A percentile compares a stretch with the other conserved stretches of the same genome.
Conservation (phyloP, 768 basidiomycete genomes). For the Trametes meyenii region DNA sequence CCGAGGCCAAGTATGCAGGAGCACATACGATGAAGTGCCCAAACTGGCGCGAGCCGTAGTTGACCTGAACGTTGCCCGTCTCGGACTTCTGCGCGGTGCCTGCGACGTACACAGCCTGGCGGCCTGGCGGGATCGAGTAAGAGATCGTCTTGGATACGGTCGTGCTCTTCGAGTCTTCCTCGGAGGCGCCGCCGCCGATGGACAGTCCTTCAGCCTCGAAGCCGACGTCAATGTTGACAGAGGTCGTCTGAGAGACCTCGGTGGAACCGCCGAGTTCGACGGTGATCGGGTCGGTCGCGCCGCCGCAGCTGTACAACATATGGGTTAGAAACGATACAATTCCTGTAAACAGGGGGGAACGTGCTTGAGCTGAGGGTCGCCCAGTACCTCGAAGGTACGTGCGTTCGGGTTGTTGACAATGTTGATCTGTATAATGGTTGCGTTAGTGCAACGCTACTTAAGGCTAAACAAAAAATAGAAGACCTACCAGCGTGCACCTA, state of each 20-base stretch:
- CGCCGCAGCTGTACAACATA: neutral
- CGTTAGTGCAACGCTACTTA: neutral
- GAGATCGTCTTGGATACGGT: neutral
- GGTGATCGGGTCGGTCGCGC: neutral
- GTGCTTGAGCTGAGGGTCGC: conserved; percentile 22
- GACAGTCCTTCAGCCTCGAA: conserved; percentile 1
- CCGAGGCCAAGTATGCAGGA: neutral
- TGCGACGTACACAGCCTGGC: conserved; percentile 9
- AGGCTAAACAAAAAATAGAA: too few relatives aligned
- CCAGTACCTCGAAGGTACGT: conserved; percentile 13
- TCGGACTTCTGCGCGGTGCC: conserved; percentile 1
- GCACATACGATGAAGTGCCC: conserved; percentile 2
- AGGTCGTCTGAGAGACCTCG: neutral
- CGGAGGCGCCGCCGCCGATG: conserved; percentile 3
- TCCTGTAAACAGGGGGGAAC: neutral
- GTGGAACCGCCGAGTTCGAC: conserved; percentile 5
- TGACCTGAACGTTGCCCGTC: conserved; percentile 10
- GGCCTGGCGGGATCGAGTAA: neutral
- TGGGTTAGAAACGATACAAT: neutral
- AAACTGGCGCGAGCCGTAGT: neutral
- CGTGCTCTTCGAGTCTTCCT: neutral
- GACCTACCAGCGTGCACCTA: conserved; percentile 15
- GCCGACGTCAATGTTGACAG: conserved; percentile 5
- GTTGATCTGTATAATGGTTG: conserved; percentile 1
- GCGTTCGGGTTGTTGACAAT: conserved; percentile 14